These are phyloP conservation scores for Cryptococcus floricola DNA, from an alignment of 1,284 basidiomycete genomes.

Conservation along the genomic window DNA sequence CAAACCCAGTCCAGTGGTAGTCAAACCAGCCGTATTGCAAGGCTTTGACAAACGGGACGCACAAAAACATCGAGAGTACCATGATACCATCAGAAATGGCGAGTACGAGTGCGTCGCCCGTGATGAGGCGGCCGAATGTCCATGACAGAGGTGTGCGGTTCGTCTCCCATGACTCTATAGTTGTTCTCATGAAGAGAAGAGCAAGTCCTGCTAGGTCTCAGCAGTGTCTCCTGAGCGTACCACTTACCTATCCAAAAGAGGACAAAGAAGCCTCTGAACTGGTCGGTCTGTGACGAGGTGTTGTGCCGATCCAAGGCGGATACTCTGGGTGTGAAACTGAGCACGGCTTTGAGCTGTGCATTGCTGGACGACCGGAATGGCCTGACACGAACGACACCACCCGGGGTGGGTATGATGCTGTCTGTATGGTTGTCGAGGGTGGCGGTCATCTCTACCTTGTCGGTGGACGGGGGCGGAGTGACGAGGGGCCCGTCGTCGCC, in stretches of 20 bases:
- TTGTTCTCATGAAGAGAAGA: conserved; percentile 71
- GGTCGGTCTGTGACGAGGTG: conserved; percentile 65
- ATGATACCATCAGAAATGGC: conserved; percentile 80
- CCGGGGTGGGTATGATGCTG: conserved; percentile 36
- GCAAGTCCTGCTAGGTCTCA: conserved; percentile 58
- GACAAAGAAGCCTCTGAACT: conserved; percentile 90
- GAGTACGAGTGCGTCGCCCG: conserved; percentile 74
- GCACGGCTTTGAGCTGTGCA: conserved; percentile 55
- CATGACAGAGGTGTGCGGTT: conserved; percentile 75
- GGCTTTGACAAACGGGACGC: conserved; percentile 76
- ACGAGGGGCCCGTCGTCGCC: not conserved
- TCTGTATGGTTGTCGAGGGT: conserved; percentile 27
- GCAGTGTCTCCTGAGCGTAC: not conserved
- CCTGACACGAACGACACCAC: conserved; percentile 37
- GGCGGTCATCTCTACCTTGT: conserved; percentile 26
- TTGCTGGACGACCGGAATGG: conserved; percentile 43
- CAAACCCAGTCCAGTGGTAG: conserved; percentile 69
- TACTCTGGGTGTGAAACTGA: conserved; percentile 77
- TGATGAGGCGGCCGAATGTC: conserved; percentile 82
- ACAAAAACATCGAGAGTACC: conserved; percentile 67
- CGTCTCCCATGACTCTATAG: conserved; percentile 67
- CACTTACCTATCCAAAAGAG: conserved; percentile 68
- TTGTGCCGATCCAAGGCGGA: conserved; percentile 81
- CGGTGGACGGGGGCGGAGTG: not conserved
- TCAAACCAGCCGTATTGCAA: conserved; percentile 70